Evolutionary conservation across 1,284 basidiomycete genomes (phyloP).

Genomic region (Apiotrichum gracile): DNA sequence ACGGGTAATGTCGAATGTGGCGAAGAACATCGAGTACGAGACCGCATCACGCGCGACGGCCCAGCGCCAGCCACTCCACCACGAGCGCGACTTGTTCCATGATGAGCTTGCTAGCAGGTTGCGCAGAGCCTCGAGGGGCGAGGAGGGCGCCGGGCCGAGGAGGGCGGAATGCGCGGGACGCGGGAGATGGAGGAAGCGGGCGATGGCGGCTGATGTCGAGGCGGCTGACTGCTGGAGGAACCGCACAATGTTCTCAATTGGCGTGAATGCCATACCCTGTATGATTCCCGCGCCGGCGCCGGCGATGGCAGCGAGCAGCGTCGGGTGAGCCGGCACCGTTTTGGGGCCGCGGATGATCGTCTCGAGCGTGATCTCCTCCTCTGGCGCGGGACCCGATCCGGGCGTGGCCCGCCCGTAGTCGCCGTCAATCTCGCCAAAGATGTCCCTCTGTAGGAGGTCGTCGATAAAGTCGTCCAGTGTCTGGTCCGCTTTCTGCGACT

Average conservation of each 20-base stretch:
- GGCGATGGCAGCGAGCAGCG: constrained; percentile 38
- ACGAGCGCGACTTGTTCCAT: constrained; percentile 33
- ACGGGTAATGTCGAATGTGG: constrained; percentile 44
- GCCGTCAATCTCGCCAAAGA: constrained; percentile 13
- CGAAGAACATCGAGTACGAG: constrained; percentile 45
- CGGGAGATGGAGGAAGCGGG: constrained; percentile 23
- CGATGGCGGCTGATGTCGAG: constrained; percentile 19
- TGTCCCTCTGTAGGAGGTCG: constrained; percentile 7
- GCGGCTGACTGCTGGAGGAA: constrained; percentile 30
- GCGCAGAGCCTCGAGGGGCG: constrained; percentile 31
- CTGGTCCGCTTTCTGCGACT: not conserved
- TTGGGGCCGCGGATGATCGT: constrained; percentile 36
- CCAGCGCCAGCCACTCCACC: constrained; percentile 46
- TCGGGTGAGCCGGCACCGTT: constrained; percentile 41
- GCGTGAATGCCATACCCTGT: constrained; percentile 44
- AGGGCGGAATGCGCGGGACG: constrained; percentile 11
- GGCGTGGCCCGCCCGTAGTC: constrained; percentile 9
- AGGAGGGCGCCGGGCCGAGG: constrained; percentile 15
- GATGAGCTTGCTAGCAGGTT: constrained; percentile 32
- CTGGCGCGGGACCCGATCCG: constrained; percentile 10
- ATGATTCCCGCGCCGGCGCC: constrained; percentile 42
- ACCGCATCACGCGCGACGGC: constrained; percentile 36
- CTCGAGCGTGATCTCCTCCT: constrained; percentile 38
- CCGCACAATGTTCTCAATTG: constrained; percentile 45
- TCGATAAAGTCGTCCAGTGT: constrained; percentile 5